phyloP scores from a whole-genome alignment of 2,329 filamentous ascomycete species.

The Falciphora oryzae region DNA sequence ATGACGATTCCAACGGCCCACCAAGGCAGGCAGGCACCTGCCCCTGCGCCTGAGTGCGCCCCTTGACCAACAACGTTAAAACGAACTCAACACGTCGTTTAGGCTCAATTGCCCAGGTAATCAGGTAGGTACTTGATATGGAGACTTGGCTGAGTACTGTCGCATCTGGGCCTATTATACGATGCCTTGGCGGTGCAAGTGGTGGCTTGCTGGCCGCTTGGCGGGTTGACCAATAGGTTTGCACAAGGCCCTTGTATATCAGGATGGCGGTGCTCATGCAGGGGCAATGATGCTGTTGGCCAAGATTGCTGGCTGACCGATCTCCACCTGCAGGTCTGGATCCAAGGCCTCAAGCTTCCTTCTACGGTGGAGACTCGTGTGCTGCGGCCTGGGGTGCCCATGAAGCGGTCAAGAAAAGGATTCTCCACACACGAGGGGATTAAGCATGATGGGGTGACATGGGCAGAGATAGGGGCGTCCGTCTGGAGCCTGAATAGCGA shows the following conservation, averaged over 20 bases:
- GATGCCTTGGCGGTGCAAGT: too few species aligned
- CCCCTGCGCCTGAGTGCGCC: too few species aligned
- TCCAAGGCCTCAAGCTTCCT: not conserved
- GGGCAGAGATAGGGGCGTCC: too few species aligned
- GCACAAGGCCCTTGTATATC: not conserved
- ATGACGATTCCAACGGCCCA: not conserved
- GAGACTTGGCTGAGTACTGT: too few species aligned
- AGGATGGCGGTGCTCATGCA: not conserved
- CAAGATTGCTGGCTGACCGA: not conserved
- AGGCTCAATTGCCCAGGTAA: too few species aligned
- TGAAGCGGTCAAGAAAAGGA: not conserved
- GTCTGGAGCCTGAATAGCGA: too few species aligned
- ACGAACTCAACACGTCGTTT: not conserved
- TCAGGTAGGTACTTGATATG: too few species aligned
- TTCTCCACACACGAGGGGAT: not conserved
- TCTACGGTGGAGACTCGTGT: not conserved
- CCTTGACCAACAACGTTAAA: constrained; percentile 2
- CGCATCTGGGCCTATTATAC: too few species aligned
- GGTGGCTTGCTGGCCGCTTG: too few species aligned
- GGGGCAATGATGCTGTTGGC: not conserved
- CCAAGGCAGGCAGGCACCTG: not conserved
- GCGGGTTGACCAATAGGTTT: too few species aligned
- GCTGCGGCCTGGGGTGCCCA: too few species aligned
- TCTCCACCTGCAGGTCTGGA: not conserved
- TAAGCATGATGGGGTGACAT: not conserved